Base-by-base conservation (phyloP, 768 basidiomycete species). In the Postia placenta region DNA sequence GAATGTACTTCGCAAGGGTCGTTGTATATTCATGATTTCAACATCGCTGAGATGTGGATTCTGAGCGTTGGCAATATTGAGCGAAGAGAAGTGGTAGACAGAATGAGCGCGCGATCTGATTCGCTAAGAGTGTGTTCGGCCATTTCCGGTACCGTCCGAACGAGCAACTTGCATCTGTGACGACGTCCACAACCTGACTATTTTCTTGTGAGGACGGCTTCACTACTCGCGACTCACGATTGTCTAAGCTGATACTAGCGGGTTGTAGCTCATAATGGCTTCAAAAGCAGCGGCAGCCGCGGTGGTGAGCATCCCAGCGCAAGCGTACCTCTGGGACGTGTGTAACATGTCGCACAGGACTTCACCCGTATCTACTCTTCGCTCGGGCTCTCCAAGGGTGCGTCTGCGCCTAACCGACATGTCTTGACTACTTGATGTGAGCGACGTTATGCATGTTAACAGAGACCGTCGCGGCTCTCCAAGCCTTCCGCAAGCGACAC, bases 401-500 rank as follows among this genome's bases (percentile, higher is more conserved):
- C n/a, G 76, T 67, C 17, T 27, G 2, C 40, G n/a, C n/a, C n/a
- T n/a, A n/a, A n/a, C n/a, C n/a, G n/a, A n/a, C n/a, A n/a, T n/a
- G n/a, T n/a, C n/a, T n/a, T n/a, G n/a, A n/a, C n/a, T n/a, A 30
- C 38, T 37, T 35, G 7, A 39, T 39, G 12, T 39, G 47, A 36
- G n/a, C n/a, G n/a, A 33, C 37, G 27, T 50, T 48, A 6, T 45
- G 42, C 26, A 6, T 28, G 51, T 26, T 48, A n/a, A 20, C 68
- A 92, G 92, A 97, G 75, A 94, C 95, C 59, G 78, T 96, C 62
- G 75, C 90, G 48, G 71, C 91, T 46, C 79, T 99, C 45, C 89
- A 91, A 67, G 87, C 89, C 35, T 98, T 99, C 85, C 89, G 96
- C 71, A 96, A 94, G 70, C 91, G 96, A 52, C 83, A 95, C 69